Evolutionary conservation across 441 rosid species (phyloP), one percentile per base, ranked within the genome.

Genomic region (Populus hybrid): DNA sequence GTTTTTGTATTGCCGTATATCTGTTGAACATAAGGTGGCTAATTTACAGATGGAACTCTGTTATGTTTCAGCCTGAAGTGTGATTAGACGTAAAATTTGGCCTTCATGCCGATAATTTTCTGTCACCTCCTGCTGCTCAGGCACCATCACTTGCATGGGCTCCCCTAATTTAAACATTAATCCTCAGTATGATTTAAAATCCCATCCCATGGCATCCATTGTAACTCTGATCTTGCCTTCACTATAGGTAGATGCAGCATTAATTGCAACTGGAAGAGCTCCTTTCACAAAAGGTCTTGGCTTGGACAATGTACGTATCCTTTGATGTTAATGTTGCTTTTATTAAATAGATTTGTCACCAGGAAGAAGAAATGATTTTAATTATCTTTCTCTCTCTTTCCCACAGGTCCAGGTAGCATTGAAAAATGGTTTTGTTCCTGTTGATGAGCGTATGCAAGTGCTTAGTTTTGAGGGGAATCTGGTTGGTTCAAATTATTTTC

Each of bases 251-350:
- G 97, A 95, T 88, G 93, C 98, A 30, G 98, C 99, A 78, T 84
- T 95, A 26, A 95, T 95, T 85, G 98, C 99, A 26, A 95, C 99
- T 72, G 98, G 99, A 85, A 87, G 98, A 83, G 97, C 98, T 80
- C 99, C 98, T 73, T 95, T 90, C 85, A 95, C 99, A 18, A 87
- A 87, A 64, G 97, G 97, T 84, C 97, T 95, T 81, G 98, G 99
- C 83, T 83, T 94, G 87, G 98, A 95, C 85, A 91, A 90, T 85
- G 98, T 95, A 84, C 40, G 88, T 74, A 67, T 73, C 77, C 66
- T 63, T 76, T 64, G 35, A 72, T 28, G 70, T 73, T 73, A 67
- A 74, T n/a, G 8, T 64, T 67, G 59, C 66, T 42, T 36, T 61
- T 21, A 54, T 61, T 42, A 24, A n/a, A 11, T 42, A 46, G 11